Conservation (phyloP, 345 rosid species). For the Rhodomyrtus tomentosa region DNA sequence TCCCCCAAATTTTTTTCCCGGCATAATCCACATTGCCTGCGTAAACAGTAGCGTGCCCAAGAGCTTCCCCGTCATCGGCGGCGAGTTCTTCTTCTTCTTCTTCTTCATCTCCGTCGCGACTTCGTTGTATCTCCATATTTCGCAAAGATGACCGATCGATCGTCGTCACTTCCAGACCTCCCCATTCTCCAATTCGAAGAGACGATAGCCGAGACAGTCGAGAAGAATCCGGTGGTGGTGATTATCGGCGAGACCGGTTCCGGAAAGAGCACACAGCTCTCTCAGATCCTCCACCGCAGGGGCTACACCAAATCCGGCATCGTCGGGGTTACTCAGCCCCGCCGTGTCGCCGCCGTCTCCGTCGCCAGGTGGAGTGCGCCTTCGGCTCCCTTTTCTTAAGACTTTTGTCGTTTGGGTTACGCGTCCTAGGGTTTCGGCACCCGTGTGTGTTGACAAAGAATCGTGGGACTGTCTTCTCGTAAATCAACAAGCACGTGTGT, state of each 20-base stretch:
- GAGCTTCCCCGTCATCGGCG: neutral
- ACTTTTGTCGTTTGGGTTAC: neutral
- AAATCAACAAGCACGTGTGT: neutral
- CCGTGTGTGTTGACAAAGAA: neutral
- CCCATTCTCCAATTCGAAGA: conserved; percentile 75
- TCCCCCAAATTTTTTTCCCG: neutral
- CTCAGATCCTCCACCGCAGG: conserved; percentile 77
- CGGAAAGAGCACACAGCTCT: conserved; percentile 96
- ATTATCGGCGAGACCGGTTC: conserved; percentile 91
- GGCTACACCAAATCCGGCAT: conserved; percentile 71
- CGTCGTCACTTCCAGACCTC: conserved; percentile 22
- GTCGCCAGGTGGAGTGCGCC: conserved; percentile 52
- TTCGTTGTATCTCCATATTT: neutral
- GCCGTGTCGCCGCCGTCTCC: conserved; percentile 93
- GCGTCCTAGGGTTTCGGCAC: neutral
- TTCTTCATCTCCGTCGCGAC: neutral
- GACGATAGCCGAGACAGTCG: conserved; percentile 57
- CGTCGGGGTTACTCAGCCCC: conserved; percentile 87
- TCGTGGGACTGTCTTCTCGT: neutral
- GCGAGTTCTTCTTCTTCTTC: neutral
- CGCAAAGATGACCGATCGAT: conserved; percentile 23
- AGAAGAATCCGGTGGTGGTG: conserved; percentile 65
- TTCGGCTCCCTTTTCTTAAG: neutral
- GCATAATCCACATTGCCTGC: neutral
- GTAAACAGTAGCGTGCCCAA: neutral